Evolutionary conservation across 257 asterid species (phyloP), one percentile per base, ranked within the genome.

Genomic region (Craterostigma plantagineum): DNA sequence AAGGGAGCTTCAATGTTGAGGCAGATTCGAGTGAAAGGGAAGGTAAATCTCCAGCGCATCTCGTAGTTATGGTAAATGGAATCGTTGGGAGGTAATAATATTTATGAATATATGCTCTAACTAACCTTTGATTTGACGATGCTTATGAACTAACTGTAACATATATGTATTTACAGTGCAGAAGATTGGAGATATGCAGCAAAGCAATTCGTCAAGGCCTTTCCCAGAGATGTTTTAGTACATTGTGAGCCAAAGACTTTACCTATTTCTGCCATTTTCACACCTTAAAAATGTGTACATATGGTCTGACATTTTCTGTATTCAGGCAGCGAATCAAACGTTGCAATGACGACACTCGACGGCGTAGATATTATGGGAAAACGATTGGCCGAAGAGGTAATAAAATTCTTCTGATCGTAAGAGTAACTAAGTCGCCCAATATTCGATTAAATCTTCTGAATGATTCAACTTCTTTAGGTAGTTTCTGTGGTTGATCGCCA

Each of bases 361-460:
- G 98, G 98, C 30, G 76, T 87, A 52, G 98, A 87, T 63, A 69
- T 76, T 27, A 82, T 72, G 92, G 93, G 93, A 18, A 87, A 51
- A 56, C 64, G 98, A 69, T 61, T 87, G 55, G 98, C 98, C 14
- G 74, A 72, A 18, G 95, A 87, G 93, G 95, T 81, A 6, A 23
- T 56, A 50, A 82, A 59, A 16, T 49, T 11, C 95, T 81, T 63
- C 90, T 87, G 40, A 92, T 94, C 35, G 67, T 80, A 33, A 67
- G 90, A 61, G 93, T 94, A 7, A 93, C 79, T 66, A 74, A 65
- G 64, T 93, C 81, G 92, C 93, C 18, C 15, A 4, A 51, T 23
- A 6, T 23, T 23, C 30, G 30, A 23, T 23, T 42, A 10, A 18
- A 35, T 8, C 18, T 36, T 10, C 46, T 41, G 38, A n/a, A n/a